Evolutionary conservation across 176 grass and related monocot genomes (phyloP).

Genomic region (Oryza punctata): DNA sequence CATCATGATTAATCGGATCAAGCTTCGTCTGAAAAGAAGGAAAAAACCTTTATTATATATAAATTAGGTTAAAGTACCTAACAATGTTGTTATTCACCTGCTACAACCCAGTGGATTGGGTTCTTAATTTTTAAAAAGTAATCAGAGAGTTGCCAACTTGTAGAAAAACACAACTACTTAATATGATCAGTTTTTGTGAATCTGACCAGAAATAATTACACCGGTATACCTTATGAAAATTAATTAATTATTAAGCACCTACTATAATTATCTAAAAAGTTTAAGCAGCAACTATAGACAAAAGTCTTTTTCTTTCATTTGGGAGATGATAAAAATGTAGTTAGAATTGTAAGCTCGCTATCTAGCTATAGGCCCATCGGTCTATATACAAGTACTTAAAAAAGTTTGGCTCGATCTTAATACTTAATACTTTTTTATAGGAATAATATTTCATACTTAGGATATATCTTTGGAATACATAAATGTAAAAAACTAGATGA

Average conservation of each 20-base stretch:
- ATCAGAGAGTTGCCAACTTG: neutral
- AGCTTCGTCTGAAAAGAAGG: neutral
- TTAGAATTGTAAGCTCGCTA: too few relatives aligned
- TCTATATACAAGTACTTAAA: too few relatives aligned
- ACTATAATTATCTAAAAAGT: neutral
- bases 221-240: neutral
- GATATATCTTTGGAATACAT: too few relatives aligned
- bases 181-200: neutral
- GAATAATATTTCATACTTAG: too few relatives aligned
- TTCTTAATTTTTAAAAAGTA: neutral
- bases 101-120: slow-evolving; percentile 6
- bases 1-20: neutral
- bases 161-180: neutral
- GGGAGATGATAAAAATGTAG: neutral
- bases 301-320: neutral
- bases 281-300: neutral
- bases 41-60: neutral
- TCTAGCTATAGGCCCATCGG: too few relatives aligned
- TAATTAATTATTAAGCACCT: neutral
- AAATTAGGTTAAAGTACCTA: neutral
- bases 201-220: neutral
- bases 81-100: slow-evolving; percentile 17
- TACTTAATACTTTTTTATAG: too few relatives aligned
- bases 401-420: too few relatives aligned
- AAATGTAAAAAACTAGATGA: too few relatives aligned